phyloP scores from a whole-genome alignment of 352 stramenopile genomes.

The Phytopythium cucurbitacearum region DNA sequence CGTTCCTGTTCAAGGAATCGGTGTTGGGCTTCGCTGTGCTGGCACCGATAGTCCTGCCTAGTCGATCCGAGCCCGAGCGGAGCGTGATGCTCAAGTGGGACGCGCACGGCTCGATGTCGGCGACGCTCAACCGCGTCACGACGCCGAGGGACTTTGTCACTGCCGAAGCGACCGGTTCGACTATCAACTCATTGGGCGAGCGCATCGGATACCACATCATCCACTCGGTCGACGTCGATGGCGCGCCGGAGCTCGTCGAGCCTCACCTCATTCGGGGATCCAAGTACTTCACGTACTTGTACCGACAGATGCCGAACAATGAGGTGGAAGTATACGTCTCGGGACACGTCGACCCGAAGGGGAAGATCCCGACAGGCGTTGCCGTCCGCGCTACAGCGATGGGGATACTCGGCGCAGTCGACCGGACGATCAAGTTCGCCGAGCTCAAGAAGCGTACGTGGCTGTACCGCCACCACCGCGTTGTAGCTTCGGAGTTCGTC shows the following conservation, averaged over 20 bases:
- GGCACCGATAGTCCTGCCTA: not conserved
- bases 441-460: slow-evolving; percentile 13
- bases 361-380: not conserved
- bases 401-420: not conserved
- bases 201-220: slow-evolving; percentile 7
- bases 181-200: slow-evolving; percentile 2
- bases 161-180: slow-evolving; percentile 34
- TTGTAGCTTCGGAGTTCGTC: too few species aligned
- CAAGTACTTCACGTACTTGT: slow-evolving; percentile 3
- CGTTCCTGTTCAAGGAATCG: not conserved
- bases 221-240: slow-evolving; percentile 4
- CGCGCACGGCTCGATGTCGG: not conserved
- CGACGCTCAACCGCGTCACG: not conserved
- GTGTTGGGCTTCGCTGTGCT: not conserved
- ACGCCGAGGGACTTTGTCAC: slow-evolving; percentile 40
- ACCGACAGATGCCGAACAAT: slow-evolving; percentile 1
- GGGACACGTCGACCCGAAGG: not conserved
- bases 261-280: not conserved
- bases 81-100: not conserved
- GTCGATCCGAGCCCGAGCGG: not conserved
- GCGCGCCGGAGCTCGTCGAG: not conserved
- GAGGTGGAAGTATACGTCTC: slow-evolving; percentile 8
- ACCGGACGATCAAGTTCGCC: slow-evolving; percentile 1
- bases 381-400: slow-evolving; percentile 3
- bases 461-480: slow-evolving; percentile 1